Percentiles rank a stretch among this genome's conserved stretches.
Evolutionary conservation across 345 rosid genomes (phyloP).

Genomic region (Heritiera fomes): DNA sequence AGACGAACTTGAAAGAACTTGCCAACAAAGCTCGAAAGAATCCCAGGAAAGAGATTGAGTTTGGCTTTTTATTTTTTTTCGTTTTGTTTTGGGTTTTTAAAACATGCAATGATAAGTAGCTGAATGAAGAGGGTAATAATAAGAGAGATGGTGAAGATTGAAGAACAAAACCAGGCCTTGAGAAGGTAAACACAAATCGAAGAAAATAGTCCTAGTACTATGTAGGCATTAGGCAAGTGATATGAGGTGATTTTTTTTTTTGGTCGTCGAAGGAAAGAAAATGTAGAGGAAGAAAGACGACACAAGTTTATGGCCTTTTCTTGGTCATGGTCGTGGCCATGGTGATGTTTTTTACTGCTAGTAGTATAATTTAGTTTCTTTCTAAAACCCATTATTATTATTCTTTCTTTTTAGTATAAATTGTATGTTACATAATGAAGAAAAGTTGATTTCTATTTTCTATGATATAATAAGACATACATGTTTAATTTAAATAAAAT

Average conservation of each 20-base stretch:
- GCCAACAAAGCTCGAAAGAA: background rate
- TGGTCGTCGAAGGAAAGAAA: background rate
- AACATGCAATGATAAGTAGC: slow-evolving; percentile 10
- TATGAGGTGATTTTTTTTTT: background rate
- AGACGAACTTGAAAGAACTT: background rate
- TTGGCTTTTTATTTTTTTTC: background rate
- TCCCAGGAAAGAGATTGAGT: background rate
- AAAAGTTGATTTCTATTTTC: too few species aligned
- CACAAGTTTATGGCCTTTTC: background rate
- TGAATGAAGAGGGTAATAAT: background rate
- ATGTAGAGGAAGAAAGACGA: background rate
- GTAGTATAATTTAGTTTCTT: background rate
- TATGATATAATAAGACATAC: too few species aligned
- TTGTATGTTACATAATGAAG: background rate
- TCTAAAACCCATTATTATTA: too few species aligned
- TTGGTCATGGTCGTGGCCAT: background rate
- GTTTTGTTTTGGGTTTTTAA: background rate
- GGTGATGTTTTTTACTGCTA: too few species aligned
- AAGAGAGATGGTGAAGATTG: background rate
- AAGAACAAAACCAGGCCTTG: background rate
- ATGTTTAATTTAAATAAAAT: too few species aligned
- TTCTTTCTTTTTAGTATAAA: too few species aligned
- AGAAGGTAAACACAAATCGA: background rate
- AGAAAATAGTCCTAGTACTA: background rate
- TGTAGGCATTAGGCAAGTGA: background rate